These are phyloP conservation scores for Lentinula detonsa DNA, from an alignment of 768 basidiomycete genomes.

Conservation along the genomic window DNA sequence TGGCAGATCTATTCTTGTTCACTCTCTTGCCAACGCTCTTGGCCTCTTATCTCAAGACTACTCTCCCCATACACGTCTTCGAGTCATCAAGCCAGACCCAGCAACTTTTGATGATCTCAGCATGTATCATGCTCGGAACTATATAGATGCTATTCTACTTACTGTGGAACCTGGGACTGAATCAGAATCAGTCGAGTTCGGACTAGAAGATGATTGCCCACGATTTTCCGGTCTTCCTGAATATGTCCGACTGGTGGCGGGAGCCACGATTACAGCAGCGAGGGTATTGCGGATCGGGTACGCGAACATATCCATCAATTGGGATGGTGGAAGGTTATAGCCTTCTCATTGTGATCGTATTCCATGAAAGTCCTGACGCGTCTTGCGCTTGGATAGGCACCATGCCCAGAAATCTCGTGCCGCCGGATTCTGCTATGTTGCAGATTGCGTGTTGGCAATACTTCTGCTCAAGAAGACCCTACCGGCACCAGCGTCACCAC, in stretches of 20 bases:
- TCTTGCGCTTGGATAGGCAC: slow-evolving; percentile 41
- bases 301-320: slow-evolving; percentile 67
- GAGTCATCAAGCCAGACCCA: slow-evolving; percentile 43
- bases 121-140: slow-evolving; percentile 67
- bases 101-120: slow-evolving; percentile 55
- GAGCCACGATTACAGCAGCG: slow-evolving; percentile 73
- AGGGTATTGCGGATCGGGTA: slow-evolving; percentile 43
- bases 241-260: slow-evolving; percentile 70
- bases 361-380: not conserved
- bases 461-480: slow-evolving; percentile 51
- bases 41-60: slow-evolving; percentile 35
- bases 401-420: slow-evolving; percentile 77
- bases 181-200: slow-evolving; percentile 32
- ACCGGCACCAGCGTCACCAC: slow-evolving; percentile 4
- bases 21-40: slow-evolving; percentile 51
- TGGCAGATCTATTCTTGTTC: slow-evolving; percentile 60
- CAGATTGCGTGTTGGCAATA: slow-evolving; percentile 81
- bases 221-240: slow-evolving; percentile 60
- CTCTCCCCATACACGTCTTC: slow-evolving; percentile 24
- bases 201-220: slow-evolving; percentile 75
- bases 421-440: slow-evolving; percentile 92
- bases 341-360: not conserved
- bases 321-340: slow-evolving; percentile 83
- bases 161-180: slow-evolving; percentile 3
- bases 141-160: slow-evolving; percentile 51